A percentile compares a stretch with the other conserved stretches of the same genome.
These are phyloP conservation scores for sunflower (Helianthus annuus) DNA, from an alignment of 129 eudicot genomes.

Conservation along the genomic window DNA sequence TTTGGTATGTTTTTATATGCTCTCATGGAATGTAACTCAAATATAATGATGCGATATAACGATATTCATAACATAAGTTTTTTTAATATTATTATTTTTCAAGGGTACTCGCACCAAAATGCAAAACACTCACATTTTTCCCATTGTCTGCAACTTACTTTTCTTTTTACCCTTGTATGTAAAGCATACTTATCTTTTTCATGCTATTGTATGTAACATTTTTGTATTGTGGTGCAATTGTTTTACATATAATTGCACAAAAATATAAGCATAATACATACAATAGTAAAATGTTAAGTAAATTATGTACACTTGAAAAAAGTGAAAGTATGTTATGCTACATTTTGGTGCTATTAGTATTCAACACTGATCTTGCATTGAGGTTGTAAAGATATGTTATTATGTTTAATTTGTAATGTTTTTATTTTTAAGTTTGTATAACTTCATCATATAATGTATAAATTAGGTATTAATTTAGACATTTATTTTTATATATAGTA, in stretches of 20 bases:
- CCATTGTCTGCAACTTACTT: neutral
- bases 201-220: no score
- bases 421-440: neutral
- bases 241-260: no score
- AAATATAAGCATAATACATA: no score
- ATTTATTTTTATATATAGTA: neutral
- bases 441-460: neutral
- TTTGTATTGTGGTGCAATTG: no score
- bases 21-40: neutral
- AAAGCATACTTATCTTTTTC: no score
- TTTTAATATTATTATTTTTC: neutral
- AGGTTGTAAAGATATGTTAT: neutral
- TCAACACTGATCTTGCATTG: neutral
- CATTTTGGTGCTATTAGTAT: no score
- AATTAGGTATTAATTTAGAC: neutral
- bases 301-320: no score
- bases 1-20: slow-evolving; percentile 46
- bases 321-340: no score
- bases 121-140: neutral
- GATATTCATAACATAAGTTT: neutral
- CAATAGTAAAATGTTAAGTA: no score
- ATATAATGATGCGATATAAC: neutral
- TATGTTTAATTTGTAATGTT: neutral
- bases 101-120: neutral
- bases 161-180: neutral